Evolutionary conservation across 2,329 filamentous ascomycete genomes (phyloP).

Genomic region (Aspergillus neotritici): DNA sequence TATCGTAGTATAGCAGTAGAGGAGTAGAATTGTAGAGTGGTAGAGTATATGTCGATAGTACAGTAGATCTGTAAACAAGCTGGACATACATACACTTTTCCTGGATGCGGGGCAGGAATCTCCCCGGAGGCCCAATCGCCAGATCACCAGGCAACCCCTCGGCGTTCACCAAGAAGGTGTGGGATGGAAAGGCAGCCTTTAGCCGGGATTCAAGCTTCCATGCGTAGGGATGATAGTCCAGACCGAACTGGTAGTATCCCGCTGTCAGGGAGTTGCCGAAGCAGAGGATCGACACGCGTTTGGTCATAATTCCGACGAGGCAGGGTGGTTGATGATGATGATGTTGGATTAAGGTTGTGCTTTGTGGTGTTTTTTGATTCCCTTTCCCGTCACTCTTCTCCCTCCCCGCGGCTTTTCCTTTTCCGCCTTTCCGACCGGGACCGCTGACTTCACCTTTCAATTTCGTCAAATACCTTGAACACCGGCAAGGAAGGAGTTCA

Average conservation of each 20-base stretch:
- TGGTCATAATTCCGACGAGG: slow-evolving; percentile 8
- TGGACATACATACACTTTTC: slow-evolving; percentile 15
- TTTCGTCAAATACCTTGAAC: too few relatives aligned
- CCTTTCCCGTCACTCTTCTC: too few relatives aligned
- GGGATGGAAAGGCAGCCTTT: slow-evolving; percentile 41
- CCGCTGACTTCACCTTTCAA: too few relatives aligned
- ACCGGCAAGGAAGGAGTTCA: too few relatives aligned
- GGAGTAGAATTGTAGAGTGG: background rate
- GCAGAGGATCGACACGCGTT: slow-evolving; percentile 47
- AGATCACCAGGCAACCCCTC: slow-evolving; percentile 51
- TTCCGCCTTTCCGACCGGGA: too few relatives aligned
- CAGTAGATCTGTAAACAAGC: too few relatives aligned
- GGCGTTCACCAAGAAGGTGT: slow-evolving; percentile 40
- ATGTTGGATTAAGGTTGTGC: too few relatives aligned
- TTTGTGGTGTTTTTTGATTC: too few relatives aligned
- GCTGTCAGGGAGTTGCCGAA: slow-evolving; percentile 61
- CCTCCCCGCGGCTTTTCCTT: too few relatives aligned
- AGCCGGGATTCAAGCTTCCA: slow-evolving; percentile 45
- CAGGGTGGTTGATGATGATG: background rate
- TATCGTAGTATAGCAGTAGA: too few relatives aligned
- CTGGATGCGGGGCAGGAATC: slow-evolving; percentile 29
- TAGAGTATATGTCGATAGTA: too few relatives aligned
- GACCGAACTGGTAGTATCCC: slow-evolving; percentile 47
- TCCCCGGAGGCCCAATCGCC: slow-evolving; percentile 31
- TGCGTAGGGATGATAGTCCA: slow-evolving; percentile 50